Percentiles rank a stretch among this genome's conserved stretches.
Conservation (phyloP, 345 rosid genomes). For the Jatropha curcas region DNA sequence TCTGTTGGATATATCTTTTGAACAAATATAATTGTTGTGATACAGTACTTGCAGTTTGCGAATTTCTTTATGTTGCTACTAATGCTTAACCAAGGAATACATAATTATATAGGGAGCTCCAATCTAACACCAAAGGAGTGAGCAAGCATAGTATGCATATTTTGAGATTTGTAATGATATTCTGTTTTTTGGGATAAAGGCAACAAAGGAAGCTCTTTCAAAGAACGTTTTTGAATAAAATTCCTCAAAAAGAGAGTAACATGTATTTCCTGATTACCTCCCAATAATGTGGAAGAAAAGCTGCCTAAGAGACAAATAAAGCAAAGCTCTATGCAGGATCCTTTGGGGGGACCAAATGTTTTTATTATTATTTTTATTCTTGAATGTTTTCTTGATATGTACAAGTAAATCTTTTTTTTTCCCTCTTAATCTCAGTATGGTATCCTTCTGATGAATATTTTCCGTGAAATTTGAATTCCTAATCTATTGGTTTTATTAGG, state of each 20-base stretch:
- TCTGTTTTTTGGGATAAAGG: not conserved
- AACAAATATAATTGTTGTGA: not conserved
- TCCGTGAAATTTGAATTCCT: conserved; percentile 16
- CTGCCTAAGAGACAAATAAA: not conserved
- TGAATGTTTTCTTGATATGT: not conserved
- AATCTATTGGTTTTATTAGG: conserved; percentile 34
- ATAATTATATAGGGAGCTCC: not conserved
- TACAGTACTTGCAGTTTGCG: not conserved
- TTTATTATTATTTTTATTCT: not conserved
- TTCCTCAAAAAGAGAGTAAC: not conserved
- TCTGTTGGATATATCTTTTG: not conserved
- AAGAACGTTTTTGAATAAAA: not conserved
- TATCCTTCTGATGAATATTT: not conserved
- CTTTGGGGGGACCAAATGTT: not conserved
- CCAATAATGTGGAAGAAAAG: not conserved
- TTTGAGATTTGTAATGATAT: not conserved
- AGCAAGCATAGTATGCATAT: not conserved
- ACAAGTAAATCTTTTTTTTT: not conserved
- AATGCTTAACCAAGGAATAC: not conserved
- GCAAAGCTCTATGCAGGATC: not conserved
- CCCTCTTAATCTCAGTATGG: not conserved
- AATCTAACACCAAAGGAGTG: not conserved
- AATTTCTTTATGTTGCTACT: not conserved
- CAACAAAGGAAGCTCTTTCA: not conserved
- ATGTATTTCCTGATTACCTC: not conserved